Conservation (phyloP, 1,139 yeast species). For the Geotrichum carabidarum region DNA sequence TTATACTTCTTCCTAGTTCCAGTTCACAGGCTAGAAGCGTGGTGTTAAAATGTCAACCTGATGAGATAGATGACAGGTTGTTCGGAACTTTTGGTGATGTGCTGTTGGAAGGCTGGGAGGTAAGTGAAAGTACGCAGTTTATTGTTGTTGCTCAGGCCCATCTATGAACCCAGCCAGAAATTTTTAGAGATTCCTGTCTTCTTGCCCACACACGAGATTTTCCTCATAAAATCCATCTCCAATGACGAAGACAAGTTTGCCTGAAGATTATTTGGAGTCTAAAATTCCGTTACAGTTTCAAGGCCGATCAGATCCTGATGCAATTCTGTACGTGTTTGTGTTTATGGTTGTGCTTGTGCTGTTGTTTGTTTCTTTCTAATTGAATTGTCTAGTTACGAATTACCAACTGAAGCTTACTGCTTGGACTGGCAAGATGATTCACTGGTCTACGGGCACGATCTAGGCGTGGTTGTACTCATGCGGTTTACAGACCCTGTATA, state of each 20-base stretch:
- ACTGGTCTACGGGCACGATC: constrained; percentile 29
- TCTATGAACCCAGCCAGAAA: neutral
- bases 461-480: constrained; percentile 26
- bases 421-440: constrained; percentile 28
- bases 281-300: constrained; percentile 14
- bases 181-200: neutral
- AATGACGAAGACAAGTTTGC: constrained; percentile 6
- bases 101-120: neutral
- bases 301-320: constrained; percentile 6
- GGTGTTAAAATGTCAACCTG: neutral
- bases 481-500: constrained; percentile 2
- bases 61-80: constrained; percentile 10
- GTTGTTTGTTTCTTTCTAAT: neutral
- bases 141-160: neutral
- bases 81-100: constrained; percentile 2
- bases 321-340: constrained; percentile 5
- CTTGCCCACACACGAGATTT: neutral
- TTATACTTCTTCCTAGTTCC: too few relatives aligned
- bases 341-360: neutral
- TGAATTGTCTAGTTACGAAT: constrained; percentile 15
- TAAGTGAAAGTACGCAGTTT: neutral
- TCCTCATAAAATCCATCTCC: neutral
- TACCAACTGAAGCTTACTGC: constrained; percentile 24
- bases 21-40: too few relatives aligned
- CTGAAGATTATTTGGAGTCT: constrained; percentile 6